These are phyloP conservation scores for Dendrobium chrysotoxum DNA, from an alignment of 106 monocot species.

Conservation along the genomic window DNA sequence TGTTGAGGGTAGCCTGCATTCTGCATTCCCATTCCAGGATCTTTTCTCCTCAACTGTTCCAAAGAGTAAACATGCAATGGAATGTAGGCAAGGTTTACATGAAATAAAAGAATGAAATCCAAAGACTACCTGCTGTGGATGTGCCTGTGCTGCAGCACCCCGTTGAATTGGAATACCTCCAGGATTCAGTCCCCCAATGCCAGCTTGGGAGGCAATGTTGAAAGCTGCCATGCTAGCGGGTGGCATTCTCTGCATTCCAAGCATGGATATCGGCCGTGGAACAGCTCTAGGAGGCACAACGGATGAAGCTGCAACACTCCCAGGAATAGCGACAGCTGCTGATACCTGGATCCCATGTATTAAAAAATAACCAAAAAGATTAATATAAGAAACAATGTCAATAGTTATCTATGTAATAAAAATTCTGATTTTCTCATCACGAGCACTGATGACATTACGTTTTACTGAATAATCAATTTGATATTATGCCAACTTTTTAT, in stretches of 20 bases:
- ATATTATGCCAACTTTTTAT: no score
- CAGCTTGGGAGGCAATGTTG: conserved; percentile 66
- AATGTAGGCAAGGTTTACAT: neutral
- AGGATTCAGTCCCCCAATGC: conserved; percentile 55
- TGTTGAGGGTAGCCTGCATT: conserved; percentile 88
- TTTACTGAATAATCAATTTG: neutral
- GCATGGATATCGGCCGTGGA: conserved; percentile 57
- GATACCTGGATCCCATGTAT: conserved; percentile 21
- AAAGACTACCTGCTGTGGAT: conserved; percentile 57
- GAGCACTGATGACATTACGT: neutral
- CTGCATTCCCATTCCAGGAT: conserved; percentile 83
- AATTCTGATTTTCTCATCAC: neutral
- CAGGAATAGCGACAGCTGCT: conserved; percentile 55
- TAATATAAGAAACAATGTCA: neutral
- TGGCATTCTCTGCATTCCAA: conserved; percentile 70
- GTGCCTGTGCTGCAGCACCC: conserved; percentile 46
- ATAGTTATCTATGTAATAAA: neutral
- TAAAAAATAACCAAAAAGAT: neutral
- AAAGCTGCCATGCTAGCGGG: conserved; percentile 44
- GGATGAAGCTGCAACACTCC: conserved; percentile 29
- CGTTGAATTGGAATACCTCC: conserved; percentile 66
- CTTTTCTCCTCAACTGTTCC: conserved; percentile 78
- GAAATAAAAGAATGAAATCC: neutral
- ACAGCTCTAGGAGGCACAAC: conserved; percentile 43
- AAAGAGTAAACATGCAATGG: conserved; percentile 6